Base-by-base conservation (phyloP, 495 filamentous ascomycete species). In the Penicillium herquei region DNA sequence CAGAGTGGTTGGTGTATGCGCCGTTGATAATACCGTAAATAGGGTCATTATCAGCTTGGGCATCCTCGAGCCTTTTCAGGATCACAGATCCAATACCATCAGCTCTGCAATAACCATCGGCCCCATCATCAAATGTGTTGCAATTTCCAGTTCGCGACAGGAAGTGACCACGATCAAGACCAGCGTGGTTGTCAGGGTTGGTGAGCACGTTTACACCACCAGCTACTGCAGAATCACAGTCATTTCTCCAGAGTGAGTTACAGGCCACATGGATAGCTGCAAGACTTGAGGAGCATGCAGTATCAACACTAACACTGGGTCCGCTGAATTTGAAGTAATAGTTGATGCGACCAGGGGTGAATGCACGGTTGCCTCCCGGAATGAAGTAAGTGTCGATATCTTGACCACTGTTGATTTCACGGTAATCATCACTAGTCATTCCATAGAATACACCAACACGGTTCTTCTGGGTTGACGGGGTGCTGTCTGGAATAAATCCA, bases 351-450 rank as follows among this genome's bases (percentile, higher is more conserved):
- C 92, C 92, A 0, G 92, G 90, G 2, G 86, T 87, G 55, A 96
- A 96, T 13, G 92, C 91, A 40, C 90, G 83, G 14, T 92, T 87
- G 62, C 89, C 92, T 45, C 92, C 92, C 0, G 92, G 91, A 65
- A 96, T 96, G 73, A 86, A 96, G 68, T 96, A 96, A 1, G 91
- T 96, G 68, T 96, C 92, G 52, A 96, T 86, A 55, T 96, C 89
- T 62, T 97, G 86, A 13, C 88, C 87, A 45, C 88, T 90, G 68
- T 95, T 95, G 58, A 95, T 88, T 60, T 96, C 92, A 70, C 88
- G 84, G 79, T 91, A 96, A 58, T 97, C 92, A 52, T 96, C 90
- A 57, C 89, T 92, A 1, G 92, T 94, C 74, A 92, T 90, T 41
- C 92, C 92, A 66, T 95, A 95, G 69, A 96, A 97, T 14, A 89